Conservation (phyloP, 2,329 filamentous ascomycete species). For the Diplodia seriata region DNA sequence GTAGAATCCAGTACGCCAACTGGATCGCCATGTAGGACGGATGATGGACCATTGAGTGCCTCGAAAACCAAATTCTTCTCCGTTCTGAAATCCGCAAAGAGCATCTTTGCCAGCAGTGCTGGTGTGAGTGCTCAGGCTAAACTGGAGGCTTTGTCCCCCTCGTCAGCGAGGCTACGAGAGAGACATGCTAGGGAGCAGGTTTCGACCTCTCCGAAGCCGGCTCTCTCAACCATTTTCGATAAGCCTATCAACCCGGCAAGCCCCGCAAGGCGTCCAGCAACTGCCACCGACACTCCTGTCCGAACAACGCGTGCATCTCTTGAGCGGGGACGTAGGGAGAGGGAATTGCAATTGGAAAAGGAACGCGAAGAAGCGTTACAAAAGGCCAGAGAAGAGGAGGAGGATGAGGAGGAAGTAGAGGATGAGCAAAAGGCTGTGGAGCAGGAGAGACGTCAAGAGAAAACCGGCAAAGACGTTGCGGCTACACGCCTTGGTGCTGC, state of each 20-base stretch:
- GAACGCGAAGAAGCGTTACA: constrained; percentile 68
- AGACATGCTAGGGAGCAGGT: constrained; percentile 44
- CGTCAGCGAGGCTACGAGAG: constrained; percentile 5
- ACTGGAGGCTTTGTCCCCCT: constrained; percentile 57
- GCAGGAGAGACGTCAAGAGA: constrained; percentile 50
- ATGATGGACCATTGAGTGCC: constrained; percentile 83
- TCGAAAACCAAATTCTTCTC: constrained; percentile 93
- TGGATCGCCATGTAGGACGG: constrained; percentile 64
- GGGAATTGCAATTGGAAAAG: constrained; percentile 67
- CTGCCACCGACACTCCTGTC: constrained; percentile 35
- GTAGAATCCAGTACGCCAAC: constrained; percentile 62
- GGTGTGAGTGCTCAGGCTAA: constrained; percentile 65
- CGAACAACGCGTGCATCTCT: constrained; percentile 61
- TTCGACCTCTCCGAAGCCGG: constrained; percentile 40
- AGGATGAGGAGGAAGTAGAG: constrained; percentile 70
- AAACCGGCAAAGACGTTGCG: constrained; percentile 59
- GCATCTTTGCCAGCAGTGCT: constrained; percentile 79
- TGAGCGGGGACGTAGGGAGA: constrained; percentile 66
- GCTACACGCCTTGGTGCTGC: constrained; percentile 41
- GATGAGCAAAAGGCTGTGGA: constrained; percentile 53
- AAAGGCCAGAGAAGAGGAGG: constrained; percentile 63
- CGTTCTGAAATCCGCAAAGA: constrained; percentile 85
- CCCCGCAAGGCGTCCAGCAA: constrained; percentile 14
- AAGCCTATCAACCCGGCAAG: constrained; percentile 27
- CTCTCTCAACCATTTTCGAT: constrained; percentile 23